Percentiles rank a stretch among this genome's conserved stretches.
Evolutionary conservation across 192 early-diverging fungal genomes (phyloP).

Genomic region (Glomus cerebriforme): DNA sequence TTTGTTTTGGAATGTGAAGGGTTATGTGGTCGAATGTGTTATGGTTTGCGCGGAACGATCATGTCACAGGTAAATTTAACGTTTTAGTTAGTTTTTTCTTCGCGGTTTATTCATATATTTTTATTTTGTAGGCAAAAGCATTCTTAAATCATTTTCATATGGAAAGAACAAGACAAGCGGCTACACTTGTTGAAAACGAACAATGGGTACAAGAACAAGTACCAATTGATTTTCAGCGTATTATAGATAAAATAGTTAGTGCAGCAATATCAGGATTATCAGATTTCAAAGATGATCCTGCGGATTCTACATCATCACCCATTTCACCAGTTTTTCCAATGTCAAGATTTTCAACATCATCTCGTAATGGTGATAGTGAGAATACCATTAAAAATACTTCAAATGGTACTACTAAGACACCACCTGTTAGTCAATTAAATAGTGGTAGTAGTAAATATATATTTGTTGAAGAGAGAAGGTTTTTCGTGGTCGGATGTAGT

Average conservation of each 20-base stretch:
- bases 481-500: constrained; percentile 87
- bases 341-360: constrained; percentile 21
- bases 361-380: constrained; percentile 7
- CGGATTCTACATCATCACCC: not conserved
- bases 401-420: constrained; percentile 26
- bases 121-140: constrained; percentile 69
- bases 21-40: constrained; percentile 83
- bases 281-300: constrained; percentile 43
- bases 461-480: constrained; percentile 72
- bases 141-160: constrained; percentile 94
- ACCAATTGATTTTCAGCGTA: constrained; percentile 90
- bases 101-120: not conserved
- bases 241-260: constrained; percentile 71
- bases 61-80: constrained; percentile 67
- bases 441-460: constrained; percentile 59
- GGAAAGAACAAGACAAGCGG: constrained; percentile 85
- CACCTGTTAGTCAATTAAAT: constrained; percentile 18
- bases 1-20: constrained; percentile 81
- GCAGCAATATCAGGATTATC: constrained; percentile 46
- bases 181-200: constrained; percentile 91
- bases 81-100: not conserved
- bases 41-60: constrained; percentile 86
- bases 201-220: constrained; percentile 94
- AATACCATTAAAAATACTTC: constrained; percentile 24
- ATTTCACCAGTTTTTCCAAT: constrained; percentile 18